Conservation (phyloP, 306 rosid species). For the Heteromeles arbutifolia region DNA sequence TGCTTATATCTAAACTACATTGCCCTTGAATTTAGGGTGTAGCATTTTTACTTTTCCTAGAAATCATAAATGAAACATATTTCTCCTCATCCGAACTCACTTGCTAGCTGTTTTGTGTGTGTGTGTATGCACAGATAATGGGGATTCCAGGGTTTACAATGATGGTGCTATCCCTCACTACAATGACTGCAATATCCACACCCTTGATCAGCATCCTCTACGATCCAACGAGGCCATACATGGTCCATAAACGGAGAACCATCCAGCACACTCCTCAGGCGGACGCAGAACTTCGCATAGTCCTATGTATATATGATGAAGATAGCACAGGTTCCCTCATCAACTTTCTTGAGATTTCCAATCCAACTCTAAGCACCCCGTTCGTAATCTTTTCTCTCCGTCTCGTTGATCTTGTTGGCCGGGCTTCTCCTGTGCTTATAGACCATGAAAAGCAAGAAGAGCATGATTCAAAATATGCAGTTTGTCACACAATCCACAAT, state of each 20-base stretch:
- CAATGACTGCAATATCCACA: slow-evolving; percentile 30
- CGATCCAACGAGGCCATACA: slow-evolving; percentile 84
- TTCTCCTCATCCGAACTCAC: background rate
- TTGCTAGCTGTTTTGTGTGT: background rate
- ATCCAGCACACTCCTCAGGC: slow-evolving; percentile 57
- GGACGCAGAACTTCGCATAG: slow-evolving; percentile 28
- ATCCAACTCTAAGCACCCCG: slow-evolving; percentile 35
- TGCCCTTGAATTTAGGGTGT: background rate
- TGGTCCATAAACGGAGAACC: slow-evolving; percentile 56
- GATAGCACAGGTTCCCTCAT: slow-evolving; percentile 34
- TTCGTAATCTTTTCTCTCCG: slow-evolving; percentile 39
- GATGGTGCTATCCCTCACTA: slow-evolving; percentile 41
- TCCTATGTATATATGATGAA: slow-evolving; percentile 36
- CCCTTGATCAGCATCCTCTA: slow-evolving; percentile 54
- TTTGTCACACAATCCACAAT: slow-evolving; percentile 26
- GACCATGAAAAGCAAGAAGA: slow-evolving; percentile 47
- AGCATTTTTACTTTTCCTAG: background rate
- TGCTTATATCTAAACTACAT: background rate
- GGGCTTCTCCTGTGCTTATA: slow-evolving; percentile 50
- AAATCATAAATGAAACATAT: background rate
- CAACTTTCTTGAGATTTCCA: slow-evolving; percentile 42
- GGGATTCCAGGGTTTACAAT: slow-evolving; percentile 42
- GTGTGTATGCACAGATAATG: slow-evolving; percentile 34
- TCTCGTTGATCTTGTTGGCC: slow-evolving; percentile 50
- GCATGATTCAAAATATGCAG: slow-evolving; percentile 31